phyloP scores from a whole-genome alignment of 352 stramenopile species.

The Aphanomyces euteiches region DNA sequence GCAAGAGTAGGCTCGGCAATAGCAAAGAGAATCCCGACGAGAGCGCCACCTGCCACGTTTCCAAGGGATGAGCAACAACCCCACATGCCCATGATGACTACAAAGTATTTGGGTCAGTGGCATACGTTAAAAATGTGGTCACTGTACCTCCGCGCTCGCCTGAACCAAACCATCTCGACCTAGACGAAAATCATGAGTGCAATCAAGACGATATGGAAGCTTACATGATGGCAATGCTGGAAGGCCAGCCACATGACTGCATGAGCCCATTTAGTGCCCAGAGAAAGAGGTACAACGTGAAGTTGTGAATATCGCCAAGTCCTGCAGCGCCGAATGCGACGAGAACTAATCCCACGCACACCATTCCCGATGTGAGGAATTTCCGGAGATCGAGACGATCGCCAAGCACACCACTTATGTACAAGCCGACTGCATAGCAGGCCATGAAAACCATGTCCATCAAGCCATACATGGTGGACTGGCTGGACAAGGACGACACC shows the following conservation, averaged over 20 bases:
- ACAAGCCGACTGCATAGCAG: conserved; percentile 34
- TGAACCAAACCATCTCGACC: conserved; percentile 33
- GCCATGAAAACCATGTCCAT: conserved; percentile 36
- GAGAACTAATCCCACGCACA: conserved; percentile 22
- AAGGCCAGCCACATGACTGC: conserved; percentile 35
- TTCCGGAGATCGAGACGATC: conserved; percentile 34
- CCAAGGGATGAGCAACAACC: conserved; percentile 34
- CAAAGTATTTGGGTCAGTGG: neutral
- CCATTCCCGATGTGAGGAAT: conserved; percentile 34
- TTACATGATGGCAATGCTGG: conserved; percentile 35
- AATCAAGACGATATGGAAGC: conserved; percentile 12
- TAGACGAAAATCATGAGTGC: neutral
- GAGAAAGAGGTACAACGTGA: conserved; percentile 34
- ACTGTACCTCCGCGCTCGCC: conserved; percentile 26
- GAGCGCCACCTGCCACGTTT: conserved; percentile 34
- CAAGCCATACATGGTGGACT: conserved; percentile 32
- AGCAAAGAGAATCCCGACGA: conserved; percentile 22
- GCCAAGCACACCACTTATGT: conserved; percentile 33
- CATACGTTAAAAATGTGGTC: neutral
- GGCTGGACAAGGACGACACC: conserved; percentile 12
- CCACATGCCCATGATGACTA: conserved; percentile 37
- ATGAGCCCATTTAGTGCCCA: conserved; percentile 34
- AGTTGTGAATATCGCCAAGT: conserved; percentile 29
- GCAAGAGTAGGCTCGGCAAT: conserved; percentile 25
- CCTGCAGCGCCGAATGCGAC: conserved; percentile 32